phyloP scores from a whole-genome alignment of 495 filamentous ascomycete genomes.

The Talaromyces trachyspermus region DNA sequence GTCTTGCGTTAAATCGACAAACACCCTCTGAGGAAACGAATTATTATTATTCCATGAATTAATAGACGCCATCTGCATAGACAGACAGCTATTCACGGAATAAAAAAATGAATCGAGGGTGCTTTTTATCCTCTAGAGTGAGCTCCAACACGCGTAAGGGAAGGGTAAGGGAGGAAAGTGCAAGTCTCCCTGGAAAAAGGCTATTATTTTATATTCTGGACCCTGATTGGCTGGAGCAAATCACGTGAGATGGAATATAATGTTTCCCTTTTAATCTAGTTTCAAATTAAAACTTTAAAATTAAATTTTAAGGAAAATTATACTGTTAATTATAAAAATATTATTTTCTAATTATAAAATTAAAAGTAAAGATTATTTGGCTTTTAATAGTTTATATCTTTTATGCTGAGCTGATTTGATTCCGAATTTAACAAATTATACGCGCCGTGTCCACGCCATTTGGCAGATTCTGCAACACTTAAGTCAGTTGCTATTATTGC shows the following conservation, averaged over 20 bases:
- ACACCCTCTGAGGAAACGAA: not conserved
- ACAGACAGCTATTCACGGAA: too few relatives aligned
- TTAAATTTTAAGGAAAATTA: not conserved
- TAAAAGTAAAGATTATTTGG: too few relatives aligned
- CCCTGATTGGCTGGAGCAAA: not conserved
- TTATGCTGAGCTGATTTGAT: too few relatives aligned
- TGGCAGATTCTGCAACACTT: too few relatives aligned
- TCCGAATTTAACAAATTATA: too few relatives aligned
- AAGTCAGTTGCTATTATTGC: too few relatives aligned
- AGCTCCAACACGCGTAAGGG: too few relatives aligned
- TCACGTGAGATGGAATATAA: not conserved
- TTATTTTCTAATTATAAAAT: not conserved
- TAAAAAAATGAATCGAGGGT: too few relatives aligned
- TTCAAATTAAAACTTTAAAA: not conserved
- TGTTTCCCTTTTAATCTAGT: not conserved
- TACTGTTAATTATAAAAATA: not conserved
- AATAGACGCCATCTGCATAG: too few relatives aligned
- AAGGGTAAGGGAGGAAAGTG: not conserved
- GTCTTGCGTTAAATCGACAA: not conserved
- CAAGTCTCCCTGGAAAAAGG: not conserved
- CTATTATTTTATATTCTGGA: not conserved
- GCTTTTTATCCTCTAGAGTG: too few relatives aligned
- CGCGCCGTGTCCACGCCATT: too few relatives aligned
- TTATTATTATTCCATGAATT: not conserved
- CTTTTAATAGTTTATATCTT: too few relatives aligned